Evolutionary conservation across 768 basidiomycete genomes (phyloP).

Genomic region (Suillus decipiens): DNA sequence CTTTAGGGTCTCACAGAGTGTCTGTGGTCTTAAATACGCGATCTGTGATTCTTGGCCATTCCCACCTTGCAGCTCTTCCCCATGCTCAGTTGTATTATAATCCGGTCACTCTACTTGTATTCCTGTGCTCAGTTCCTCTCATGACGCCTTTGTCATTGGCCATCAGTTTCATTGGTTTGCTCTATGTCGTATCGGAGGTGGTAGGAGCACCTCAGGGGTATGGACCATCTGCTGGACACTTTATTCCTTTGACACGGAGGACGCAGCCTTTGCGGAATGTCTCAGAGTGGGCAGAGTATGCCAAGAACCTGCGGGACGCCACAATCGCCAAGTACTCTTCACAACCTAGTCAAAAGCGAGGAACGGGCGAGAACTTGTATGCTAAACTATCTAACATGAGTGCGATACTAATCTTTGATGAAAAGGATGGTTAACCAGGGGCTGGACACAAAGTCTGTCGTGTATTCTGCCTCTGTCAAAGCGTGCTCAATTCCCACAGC

Average conservation of each 20-base stretch:
- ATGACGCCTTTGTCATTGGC: slow-evolving; percentile 14
- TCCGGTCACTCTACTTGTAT: slow-evolving; percentile 5
- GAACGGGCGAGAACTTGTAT: slow-evolving; percentile 51
- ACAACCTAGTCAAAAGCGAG: slow-evolving; percentile 36
- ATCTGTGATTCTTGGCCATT: slow-evolving; percentile 13
- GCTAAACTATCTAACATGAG: background rate
- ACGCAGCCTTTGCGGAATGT: slow-evolving; percentile 17
- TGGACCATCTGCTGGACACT: slow-evolving; percentile 21
- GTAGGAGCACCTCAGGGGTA: slow-evolving; percentile 16
- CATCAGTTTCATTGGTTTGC: slow-evolving; percentile 17
- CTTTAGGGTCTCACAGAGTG: slow-evolving; percentile 10
- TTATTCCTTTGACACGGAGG: slow-evolving; percentile 22
- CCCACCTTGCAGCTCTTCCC: slow-evolving; percentile 11
- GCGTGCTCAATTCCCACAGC: slow-evolving; percentile 16
- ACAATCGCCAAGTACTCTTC: slow-evolving; percentile 51
- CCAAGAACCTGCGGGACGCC: slow-evolving; percentile 44
- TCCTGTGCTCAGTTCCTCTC: slow-evolving; percentile 13
- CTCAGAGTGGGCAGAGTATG: slow-evolving; percentile 36
- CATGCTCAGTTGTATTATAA: slow-evolving; percentile 17
- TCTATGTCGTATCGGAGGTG: slow-evolving; percentile 15
- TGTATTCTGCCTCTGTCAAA: background rate
- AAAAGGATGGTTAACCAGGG: slow-evolving; percentile 63
- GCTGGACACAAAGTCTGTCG: slow-evolving; percentile 57
- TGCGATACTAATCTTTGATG: background rate
- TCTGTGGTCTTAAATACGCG: slow-evolving; percentile 10